A percentile compares a stretch with the other conserved stretches of the same genome.
Evolutionary conservation across 805 yeast genomes (phyloP).

Genomic region (Komagataella mondaviorum): DNA sequence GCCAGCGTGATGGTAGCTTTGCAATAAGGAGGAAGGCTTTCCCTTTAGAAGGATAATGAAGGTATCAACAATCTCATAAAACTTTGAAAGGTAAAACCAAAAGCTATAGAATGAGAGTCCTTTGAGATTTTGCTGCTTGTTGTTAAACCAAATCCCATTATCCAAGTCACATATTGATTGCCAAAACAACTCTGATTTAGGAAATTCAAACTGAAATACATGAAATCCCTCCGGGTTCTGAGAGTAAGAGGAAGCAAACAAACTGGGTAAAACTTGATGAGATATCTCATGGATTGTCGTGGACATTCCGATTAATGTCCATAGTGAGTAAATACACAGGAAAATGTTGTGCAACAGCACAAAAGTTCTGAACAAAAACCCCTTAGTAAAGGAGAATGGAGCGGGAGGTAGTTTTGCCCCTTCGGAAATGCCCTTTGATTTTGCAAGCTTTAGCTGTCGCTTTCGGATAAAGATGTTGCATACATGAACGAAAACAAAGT

Average conservation of each 20-base stretch:
- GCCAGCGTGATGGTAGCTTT: slow-evolving; percentile 68
- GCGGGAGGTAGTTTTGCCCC: slow-evolving; percentile 28
- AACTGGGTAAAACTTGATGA: slow-evolving; percentile 14
- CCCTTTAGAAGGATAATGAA: slow-evolving; percentile 56
- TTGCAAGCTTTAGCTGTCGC: slow-evolving; percentile 23
- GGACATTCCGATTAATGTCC: slow-evolving; percentile 62
- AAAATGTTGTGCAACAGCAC: slow-evolving; percentile 49
- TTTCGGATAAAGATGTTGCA: slow-evolving; percentile 33
- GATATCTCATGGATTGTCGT: slow-evolving; percentile 31
- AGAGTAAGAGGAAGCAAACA: slow-evolving; percentile 7
- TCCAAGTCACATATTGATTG: slow-evolving; percentile 46
- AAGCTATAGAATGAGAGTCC: slow-evolving; percentile 48
- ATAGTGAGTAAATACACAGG: slow-evolving; percentile 51
- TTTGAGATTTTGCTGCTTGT: slow-evolving; percentile 14
- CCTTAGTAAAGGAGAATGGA: slow-evolving; percentile 35
- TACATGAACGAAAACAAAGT: slow-evolving; percentile 44
- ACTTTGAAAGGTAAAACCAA: slow-evolving; percentile 57
- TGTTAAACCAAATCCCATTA: slow-evolving; percentile 39
- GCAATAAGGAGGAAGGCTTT: slow-evolving; percentile 49
- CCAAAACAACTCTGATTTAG: slow-evolving; percentile 32
- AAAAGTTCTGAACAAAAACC: slow-evolving; percentile 31
- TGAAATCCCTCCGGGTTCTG: slow-evolving; percentile 9
- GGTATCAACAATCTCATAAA: slow-evolving; percentile 61
- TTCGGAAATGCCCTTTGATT: slow-evolving; percentile 14
- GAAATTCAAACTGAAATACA: neutral